A percentile compares a stretch with the other conserved stretches of the same genome.
These are phyloP conservation scores for Filobasidium floriforme DNA, from an alignment of 768 basidiomycete genomes.

Conservation along the genomic window DNA sequence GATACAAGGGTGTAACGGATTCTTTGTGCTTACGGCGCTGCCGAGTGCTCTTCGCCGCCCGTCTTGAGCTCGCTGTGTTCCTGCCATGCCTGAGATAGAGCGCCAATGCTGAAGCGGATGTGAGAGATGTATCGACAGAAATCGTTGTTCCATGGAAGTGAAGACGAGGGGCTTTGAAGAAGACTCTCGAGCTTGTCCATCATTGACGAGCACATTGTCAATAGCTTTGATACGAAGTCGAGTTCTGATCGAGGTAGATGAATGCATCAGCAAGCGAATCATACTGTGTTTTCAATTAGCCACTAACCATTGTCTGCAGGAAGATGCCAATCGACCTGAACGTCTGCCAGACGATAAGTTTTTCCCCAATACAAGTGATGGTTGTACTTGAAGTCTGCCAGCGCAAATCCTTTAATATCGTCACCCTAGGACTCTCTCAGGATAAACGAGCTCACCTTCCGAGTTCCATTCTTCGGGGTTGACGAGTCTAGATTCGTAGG, in stretches of 20 bases:
- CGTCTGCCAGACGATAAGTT: slow-evolving; percentile 60
- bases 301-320: slow-evolving; percentile 50
- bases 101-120: slow-evolving; percentile 66
- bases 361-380: slow-evolving; percentile 77
- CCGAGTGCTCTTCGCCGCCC: slow-evolving; percentile 55
- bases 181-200: slow-evolving; percentile 55
- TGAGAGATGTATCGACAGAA: slow-evolving; percentile 72
- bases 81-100: slow-evolving; percentile 48
- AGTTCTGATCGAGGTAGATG: slow-evolving; percentile 50
- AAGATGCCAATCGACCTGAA: slow-evolving; percentile 77
- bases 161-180: slow-evolving; percentile 52
- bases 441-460: slow-evolving; percentile 51
- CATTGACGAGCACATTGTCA: slow-evolving; percentile 57
- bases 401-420: neutral
- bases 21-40: slow-evolving; percentile 58
- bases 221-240: slow-evolving; percentile 62
- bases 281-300: neutral
- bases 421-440: neutral
- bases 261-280: neutral
- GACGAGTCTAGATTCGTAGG: slow-evolving; percentile 70
- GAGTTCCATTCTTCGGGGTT: slow-evolving; percentile 70
- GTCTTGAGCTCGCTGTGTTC: slow-evolving; percentile 46
- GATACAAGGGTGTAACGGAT: neutral
- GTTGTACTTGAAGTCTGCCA: slow-evolving; percentile 58
- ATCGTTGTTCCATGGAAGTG: slow-evolving; percentile 78